phyloP scores from a whole-genome alignment of 129 eudicot species.

The Deinandra increscens region DNA sequence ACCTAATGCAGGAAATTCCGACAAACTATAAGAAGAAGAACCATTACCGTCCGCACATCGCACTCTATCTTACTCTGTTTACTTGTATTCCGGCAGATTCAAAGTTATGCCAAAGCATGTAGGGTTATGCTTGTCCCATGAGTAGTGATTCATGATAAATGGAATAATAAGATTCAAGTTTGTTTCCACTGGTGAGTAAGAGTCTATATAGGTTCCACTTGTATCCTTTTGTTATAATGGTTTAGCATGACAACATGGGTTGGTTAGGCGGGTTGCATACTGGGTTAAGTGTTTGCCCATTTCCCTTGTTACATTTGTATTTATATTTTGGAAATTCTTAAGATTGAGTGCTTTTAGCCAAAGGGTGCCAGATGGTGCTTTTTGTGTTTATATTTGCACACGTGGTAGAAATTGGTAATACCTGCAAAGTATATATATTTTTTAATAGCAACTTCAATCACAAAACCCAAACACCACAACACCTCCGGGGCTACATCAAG shows the following conservation, averaged over 20 bases:
- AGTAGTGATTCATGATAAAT: slow-evolving; percentile 65
- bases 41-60: too few relatives aligned
- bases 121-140: slow-evolving; percentile 71
- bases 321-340: neutral
- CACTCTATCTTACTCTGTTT: too few relatives aligned
- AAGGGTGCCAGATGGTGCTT: neutral
- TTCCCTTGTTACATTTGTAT: neutral
- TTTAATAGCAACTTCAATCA: too few relatives aligned
- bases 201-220: slow-evolving; percentile 1
- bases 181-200: slow-evolving; percentile 77
- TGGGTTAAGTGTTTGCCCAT: slow-evolving; percentile 1
- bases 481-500: too few relatives aligned
- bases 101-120: slow-evolving; percentile 59
- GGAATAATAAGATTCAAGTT: slow-evolving; percentile 61
- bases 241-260: neutral
- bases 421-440: neutral
- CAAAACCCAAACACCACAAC: too few relatives aligned
- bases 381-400: neutral
- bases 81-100: slow-evolving; percentile 56
- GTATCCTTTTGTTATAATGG: slow-evolving; percentile 3
- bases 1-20: too few relatives aligned
- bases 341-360: neutral
- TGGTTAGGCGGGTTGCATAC: neutral
- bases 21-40: too few relatives aligned
- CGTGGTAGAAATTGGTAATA: neutral